phyloP scores from a whole-genome alignment of 768 basidiomycete species.

The Pholiota molesta region DNA sequence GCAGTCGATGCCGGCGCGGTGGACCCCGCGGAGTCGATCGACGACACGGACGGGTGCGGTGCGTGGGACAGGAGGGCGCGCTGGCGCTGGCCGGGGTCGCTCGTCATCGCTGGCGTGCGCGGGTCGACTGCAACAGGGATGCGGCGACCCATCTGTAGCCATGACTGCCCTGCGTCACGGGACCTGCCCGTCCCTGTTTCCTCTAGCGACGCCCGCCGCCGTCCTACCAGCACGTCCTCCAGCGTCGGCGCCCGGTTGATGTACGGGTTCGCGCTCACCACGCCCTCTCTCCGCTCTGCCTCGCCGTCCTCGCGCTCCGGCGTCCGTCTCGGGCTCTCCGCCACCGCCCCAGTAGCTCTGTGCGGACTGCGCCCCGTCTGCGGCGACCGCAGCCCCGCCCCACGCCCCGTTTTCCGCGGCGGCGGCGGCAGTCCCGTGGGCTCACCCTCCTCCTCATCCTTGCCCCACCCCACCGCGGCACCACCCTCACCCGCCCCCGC shows the following conservation, averaged over 20 bases:
- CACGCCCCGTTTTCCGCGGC: slow-evolving; percentile 28
- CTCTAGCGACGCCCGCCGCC: not conserved
- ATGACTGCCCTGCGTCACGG: not conserved
- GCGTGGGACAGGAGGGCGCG: slow-evolving; percentile 40
- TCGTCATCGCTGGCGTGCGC: not conserved
- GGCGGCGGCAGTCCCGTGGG: slow-evolving; percentile 63
- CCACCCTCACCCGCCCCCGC: not conserved
- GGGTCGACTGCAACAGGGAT: not conserved
- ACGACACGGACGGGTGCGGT: slow-evolving; percentile 28
- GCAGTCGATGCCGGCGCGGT: slow-evolving; percentile 34
- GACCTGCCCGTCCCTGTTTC: not conserved
- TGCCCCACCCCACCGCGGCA: not conserved
- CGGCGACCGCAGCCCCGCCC: not conserved
- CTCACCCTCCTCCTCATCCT: not conserved
- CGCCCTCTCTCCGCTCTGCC: too few relatives aligned
- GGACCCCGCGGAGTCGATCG: slow-evolving; percentile 28
- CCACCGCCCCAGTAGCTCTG: slow-evolving; percentile 8
- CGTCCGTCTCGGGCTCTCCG: slow-evolving; percentile 1
- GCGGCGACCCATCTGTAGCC: not conserved
- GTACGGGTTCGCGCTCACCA: slow-evolving; percentile 37
- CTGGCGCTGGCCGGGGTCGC: slow-evolving; percentile 19
- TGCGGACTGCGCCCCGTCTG: not conserved
- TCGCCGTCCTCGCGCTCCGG: not conserved
- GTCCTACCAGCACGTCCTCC: slow-evolving; percentile 26
- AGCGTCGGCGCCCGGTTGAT: slow-evolving; percentile 48